Base-by-base conservation (phyloP, 2,329 filamentous ascomycete genomes). In the Nemania bipapillata region DNA sequence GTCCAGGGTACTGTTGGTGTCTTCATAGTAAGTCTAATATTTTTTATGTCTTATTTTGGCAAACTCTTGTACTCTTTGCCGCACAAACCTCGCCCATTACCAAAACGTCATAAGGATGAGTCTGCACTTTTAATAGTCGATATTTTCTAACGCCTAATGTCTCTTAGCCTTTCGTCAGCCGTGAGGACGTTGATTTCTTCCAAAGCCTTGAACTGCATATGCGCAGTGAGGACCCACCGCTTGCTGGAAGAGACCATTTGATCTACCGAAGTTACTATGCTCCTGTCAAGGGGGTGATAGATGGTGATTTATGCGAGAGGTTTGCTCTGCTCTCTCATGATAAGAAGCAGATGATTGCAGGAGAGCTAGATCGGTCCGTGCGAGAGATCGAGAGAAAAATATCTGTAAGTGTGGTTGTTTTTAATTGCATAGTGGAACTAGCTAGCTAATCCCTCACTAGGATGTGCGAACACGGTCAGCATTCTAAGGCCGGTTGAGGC, bases 131-230 rank as follows among this genome's bases (percentile, higher is more conserved):
- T 32, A 5, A 49, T n/a, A 1, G 49, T 7, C 7, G 4, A 15
- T 49, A 1, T 5, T 58, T 28, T 15, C 60, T 49, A 54, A 62
- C 28, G 2, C 30, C 17, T 40, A 7, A 32, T 53, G n/a, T 20
- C 24, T 28, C 3, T 32, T 55, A 64, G 65, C 96, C 96, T 0
- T 98, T 99, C 78, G 85, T 94, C 54, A 91, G 90, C 70, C 91
- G 96, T 42, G 94, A 98, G 77, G 95, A 98, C 76, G 92, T 96
- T 57, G 96, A 98, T 80, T 98, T 99, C 82, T 99, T 99, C 87
- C 94, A 97, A 80, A 93, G 89, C 69, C 86, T 99, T 26, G 96
- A 99, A 82, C 90, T 92, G 77, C 92, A 97, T 77, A 86, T 99
- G 79, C 88, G 95, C 55, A 89, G 87, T 12, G 93, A 97, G 77